A percentile compares a stretch with the other conserved stretches of the same genome.
These are phyloP conservation scores for Metroxylon sagu DNA, from an alignment of 176 grass and related monocot genomes.

Conservation along the genomic window DNA sequence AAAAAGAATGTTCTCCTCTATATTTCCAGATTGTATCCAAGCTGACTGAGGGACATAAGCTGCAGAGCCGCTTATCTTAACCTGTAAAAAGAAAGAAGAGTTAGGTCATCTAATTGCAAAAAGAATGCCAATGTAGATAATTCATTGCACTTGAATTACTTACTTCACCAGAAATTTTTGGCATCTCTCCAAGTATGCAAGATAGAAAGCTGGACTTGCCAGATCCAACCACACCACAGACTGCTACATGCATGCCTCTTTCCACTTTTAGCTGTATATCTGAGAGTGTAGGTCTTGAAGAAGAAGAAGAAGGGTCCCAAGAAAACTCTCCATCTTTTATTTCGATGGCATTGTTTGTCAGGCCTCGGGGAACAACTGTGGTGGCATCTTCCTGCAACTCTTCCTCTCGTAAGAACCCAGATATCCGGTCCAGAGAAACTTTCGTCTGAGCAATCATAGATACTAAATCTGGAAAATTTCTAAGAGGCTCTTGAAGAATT, in stretches of 20 bases:
- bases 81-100: conserved; percentile 39
- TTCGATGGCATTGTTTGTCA: conserved; percentile 63
- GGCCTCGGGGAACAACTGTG: conserved; percentile 45
- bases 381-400: conserved; percentile 72
- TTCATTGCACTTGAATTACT: conserved; percentile 12
- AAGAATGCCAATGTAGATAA: not conserved
- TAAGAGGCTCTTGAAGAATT: conserved; percentile 97
- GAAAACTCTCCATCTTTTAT: conserved; percentile 69
- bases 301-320: conserved; percentile 40
- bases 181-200: conserved; percentile 91
- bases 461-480: conserved; percentile 93
- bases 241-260: conserved; percentile 87
- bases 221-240: conserved; percentile 89
- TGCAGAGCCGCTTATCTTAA: conserved; percentile 69
- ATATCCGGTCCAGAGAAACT: conserved; percentile 75
- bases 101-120: no score
- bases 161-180: conserved; percentile 82
- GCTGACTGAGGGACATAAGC: conserved; percentile 94
- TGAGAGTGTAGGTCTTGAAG: conserved; percentile 48
- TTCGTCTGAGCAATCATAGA: conserved; percentile 95
- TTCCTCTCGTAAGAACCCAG: conserved; percentile 71
- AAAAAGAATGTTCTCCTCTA: conserved; percentile 95
- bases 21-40: conserved; percentile 98
- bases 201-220: conserved; percentile 95
- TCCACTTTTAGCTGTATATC: conserved; percentile 53